Percentiles rank a stretch among this genome's conserved stretches.
These are phyloP conservation scores for Dissophora ornata DNA, from an alignment of 192 early-diverging fungal species.

Conservation along the genomic window DNA sequence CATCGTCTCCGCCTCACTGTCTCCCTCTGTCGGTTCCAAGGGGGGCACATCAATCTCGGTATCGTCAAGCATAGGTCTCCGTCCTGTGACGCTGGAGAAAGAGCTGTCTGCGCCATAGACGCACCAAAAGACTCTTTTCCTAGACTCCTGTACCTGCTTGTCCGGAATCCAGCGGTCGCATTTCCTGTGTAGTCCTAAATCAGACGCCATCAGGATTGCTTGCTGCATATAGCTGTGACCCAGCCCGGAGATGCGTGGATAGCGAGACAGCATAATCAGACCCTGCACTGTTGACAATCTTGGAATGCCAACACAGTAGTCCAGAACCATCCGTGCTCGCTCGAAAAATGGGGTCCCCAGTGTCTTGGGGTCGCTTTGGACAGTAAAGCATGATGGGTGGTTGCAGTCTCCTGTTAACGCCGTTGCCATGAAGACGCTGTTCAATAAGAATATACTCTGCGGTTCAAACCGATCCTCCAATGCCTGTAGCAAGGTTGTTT, in stretches of 20 bases:
- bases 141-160: constrained; percentile 41
- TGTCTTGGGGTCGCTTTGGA: constrained; percentile 36
- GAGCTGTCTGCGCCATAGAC: constrained; percentile 45
- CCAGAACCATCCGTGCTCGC: constrained; percentile 46
- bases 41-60: constrained; percentile 43
- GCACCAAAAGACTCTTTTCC: constrained; percentile 49
- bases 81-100: constrained; percentile 40
- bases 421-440: constrained; percentile 47
- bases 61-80: constrained; percentile 43
- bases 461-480: constrained; percentile 50
- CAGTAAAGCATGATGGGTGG: constrained; percentile 32
- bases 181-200: constrained; percentile 46
- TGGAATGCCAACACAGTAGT: constrained; percentile 50
- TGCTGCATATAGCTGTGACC: constrained; percentile 45
- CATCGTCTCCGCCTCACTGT: constrained; percentile 15
- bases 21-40: constrained; percentile 5
- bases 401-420: constrained; percentile 40
- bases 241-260: constrained; percentile 45
- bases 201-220: constrained; percentile 36
- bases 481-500: constrained; percentile 37
- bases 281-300: constrained; percentile 47
- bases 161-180: constrained; percentile 51
- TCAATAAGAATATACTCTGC: constrained; percentile 49
- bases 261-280: constrained; percentile 46
- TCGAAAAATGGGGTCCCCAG: constrained; percentile 47